phyloP scores from a whole-genome alignment of 768 basidiomycete genomes.

The Pisolithus albus region DNA sequence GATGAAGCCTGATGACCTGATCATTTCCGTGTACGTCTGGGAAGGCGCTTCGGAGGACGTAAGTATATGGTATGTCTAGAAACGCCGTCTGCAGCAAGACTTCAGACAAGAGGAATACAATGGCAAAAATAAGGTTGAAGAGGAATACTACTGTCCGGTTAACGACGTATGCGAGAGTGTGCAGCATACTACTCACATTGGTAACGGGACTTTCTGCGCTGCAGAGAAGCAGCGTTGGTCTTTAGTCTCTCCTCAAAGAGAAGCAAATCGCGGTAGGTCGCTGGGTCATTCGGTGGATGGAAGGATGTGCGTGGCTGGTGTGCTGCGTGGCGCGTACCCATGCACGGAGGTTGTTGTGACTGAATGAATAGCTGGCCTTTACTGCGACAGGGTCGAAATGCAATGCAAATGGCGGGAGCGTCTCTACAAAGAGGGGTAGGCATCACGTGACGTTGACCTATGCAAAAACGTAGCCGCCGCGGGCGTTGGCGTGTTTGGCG shows the following conservation, averaged over 20 bases:
- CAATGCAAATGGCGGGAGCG: neutral
- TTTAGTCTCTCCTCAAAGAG: constrained; percentile 96
- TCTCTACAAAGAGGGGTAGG: neutral
- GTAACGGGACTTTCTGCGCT: constrained; percentile 74
- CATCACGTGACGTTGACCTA: constrained; percentile 18
- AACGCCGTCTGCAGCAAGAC: constrained; percentile 65
- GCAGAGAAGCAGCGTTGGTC: constrained; percentile 78
- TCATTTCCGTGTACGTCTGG: constrained; percentile 44
- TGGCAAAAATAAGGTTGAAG: constrained; percentile 55
- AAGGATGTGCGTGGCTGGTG: constrained; percentile 33
- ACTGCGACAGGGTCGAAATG: neutral
- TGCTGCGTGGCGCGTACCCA: constrained; percentile 18
- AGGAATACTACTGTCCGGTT: constrained; percentile 58
- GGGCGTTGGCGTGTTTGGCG: constrained; percentile 11
- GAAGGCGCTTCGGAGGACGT: constrained; percentile 40
- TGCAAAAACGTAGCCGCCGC: constrained; percentile 17
- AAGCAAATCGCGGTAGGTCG: constrained; percentile 82
- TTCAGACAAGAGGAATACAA: constrained; percentile 68
- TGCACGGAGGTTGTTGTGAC: constrained; percentile 8
- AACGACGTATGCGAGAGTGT: constrained; percentile 14
- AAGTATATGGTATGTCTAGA: constrained; percentile 55
- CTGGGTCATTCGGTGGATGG: constrained; percentile 62
- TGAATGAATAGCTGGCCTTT: neutral
- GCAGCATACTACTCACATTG: constrained; percentile 48
- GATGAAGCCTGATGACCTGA: constrained; percentile 45